A percentile compares a stretch with the other conserved stretches of the same genome.
phyloP scores from a whole-genome alignment of 371 early-diverging fungal species.

The Mucor sp. region DNA sequence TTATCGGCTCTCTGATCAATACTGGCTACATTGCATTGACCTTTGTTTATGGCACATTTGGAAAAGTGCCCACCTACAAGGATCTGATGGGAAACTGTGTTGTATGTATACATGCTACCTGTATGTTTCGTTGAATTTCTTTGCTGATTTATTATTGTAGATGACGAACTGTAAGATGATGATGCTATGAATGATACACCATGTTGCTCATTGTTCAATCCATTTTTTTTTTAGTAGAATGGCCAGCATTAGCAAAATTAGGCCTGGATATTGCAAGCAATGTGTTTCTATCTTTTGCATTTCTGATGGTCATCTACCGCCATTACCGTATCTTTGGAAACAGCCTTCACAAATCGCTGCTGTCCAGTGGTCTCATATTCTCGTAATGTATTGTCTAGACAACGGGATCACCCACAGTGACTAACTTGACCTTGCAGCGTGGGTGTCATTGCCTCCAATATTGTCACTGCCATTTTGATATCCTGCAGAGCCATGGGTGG shows the following conservation, averaged over 20 bases:
- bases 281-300: constrained; percentile 40
- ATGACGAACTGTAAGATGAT: constrained; percentile 34
- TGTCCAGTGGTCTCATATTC: constrained; percentile 43
- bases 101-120: constrained; percentile 20
- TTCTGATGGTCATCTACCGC: constrained; percentile 38
- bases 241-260: constrained; percentile 52
- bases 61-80: constrained; percentile 31
- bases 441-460: constrained; percentile 43
- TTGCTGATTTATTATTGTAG: constrained; percentile 12
- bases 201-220: neutral
- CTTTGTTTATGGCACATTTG: constrained; percentile 34
- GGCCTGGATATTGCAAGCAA: constrained; percentile 45
- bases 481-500: constrained; percentile 36
- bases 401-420: neutral
- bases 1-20: constrained; percentile 40
- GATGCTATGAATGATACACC: neutral
- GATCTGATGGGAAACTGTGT: constrained; percentile 44
- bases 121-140: neutral
- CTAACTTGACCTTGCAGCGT: constrained; percentile 21
- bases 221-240: constrained; percentile 31
- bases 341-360: constrained; percentile 35
- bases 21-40: constrained; percentile 44
- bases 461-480: constrained; percentile 42
- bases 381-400: constrained; percentile 32
- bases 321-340: constrained; percentile 43